These are phyloP conservation scores for Chrysoporthe deuterocubensis DNA, from an alignment of 2,329 filamentous ascomycete species.

Conservation along the genomic window DNA sequence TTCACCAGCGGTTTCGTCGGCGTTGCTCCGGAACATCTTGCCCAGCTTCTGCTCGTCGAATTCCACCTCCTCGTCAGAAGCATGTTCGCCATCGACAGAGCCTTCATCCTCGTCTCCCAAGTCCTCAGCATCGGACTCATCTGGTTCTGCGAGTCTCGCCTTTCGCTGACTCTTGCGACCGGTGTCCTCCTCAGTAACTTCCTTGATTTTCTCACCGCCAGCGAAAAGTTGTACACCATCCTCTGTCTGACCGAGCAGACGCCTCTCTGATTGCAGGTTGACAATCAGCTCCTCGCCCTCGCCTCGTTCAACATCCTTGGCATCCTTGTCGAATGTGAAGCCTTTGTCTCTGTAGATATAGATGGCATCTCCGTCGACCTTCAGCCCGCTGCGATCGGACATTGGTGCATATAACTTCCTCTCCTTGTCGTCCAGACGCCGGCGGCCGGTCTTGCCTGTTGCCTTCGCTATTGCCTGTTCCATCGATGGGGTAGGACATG, in stretches of 20 bases:
- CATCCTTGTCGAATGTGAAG: constrained; percentile 74
- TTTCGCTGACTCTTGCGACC: constrained; percentile 64
- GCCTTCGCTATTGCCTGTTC: constrained; percentile 85
- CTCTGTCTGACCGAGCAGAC: constrained; percentile 79
- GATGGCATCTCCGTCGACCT: constrained; percentile 96
- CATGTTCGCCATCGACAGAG: constrained; percentile 57
- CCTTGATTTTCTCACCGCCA: constrained; percentile 69
- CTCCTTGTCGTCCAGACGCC: constrained; percentile 91
- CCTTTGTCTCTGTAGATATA: constrained; percentile 78
- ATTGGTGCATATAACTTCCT: constrained; percentile 96
- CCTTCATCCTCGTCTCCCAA: constrained; percentile 55
- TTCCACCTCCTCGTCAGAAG: constrained; percentile 58
- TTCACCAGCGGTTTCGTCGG: constrained; percentile 55
- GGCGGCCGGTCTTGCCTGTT: constrained; percentile 78
- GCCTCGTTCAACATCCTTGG: constrained; percentile 75
- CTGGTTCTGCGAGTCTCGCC: constrained; percentile 62
- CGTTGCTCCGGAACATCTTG: constrained; percentile 60
- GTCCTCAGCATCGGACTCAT: constrained; percentile 56
- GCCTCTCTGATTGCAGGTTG: constrained; percentile 80
- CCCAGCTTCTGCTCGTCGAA: constrained; percentile 64
- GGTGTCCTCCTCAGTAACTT: constrained; percentile 62
- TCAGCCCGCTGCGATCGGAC: constrained; percentile 94
- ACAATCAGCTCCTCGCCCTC: constrained; percentile 95
- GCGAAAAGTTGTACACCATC: constrained; percentile 85
- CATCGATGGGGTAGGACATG: constrained; percentile 91